Base-by-base conservation (phyloP, 1,284 basidiomycete genomes). In the Malassezia globosa region DNA sequence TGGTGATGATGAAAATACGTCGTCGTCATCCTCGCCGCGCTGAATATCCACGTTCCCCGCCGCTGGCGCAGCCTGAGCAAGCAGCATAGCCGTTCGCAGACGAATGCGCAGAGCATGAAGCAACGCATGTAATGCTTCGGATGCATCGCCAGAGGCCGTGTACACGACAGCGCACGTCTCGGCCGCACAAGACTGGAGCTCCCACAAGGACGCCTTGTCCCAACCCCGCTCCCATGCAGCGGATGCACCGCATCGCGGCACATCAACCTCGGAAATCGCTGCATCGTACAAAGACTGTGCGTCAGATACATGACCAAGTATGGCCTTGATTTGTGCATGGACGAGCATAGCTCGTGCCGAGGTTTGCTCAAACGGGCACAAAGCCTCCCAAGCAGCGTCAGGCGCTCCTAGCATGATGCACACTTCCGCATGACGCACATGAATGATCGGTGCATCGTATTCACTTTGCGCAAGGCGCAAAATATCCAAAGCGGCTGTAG, bases 71-170 rank as follows among this genome's bases (percentile, higher is more conserved):
- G 7, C 25, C 22, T 25, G 31, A n/a, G 29, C 21, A 1, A 52
- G 38, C 2, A 52, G 23, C 33, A 41, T 37, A 14, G 45, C 37
- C 3, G 25, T 14, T 8, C 41, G 47, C 26, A 49, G 35, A 11
- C 38, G 41, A 35, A 24, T 22, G 4, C 47, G 47, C 41, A 49
- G 27, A 4, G 47, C 47, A 21, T 44, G 40, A 35, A 49, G 29
- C 5, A 27, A 21, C 2, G 40, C 35, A 16, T 18, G n/a, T 18
- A 43, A 18, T 3, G 47, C 46, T 19, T 36, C 23, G 0, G 43
- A 23, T 2, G 5, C 14, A 7, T 35, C 6, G 10, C 43, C 36
- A 5, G 16, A 16, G 1, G 23, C 11, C 25, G 18, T 13, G 11
- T 16, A 14, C 26, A 47, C 18, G n/a, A 27, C 26, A 7, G 23